Conservation (phyloP, 768 basidiomycete genomes). For the Hygrocybe punicea region DNA sequence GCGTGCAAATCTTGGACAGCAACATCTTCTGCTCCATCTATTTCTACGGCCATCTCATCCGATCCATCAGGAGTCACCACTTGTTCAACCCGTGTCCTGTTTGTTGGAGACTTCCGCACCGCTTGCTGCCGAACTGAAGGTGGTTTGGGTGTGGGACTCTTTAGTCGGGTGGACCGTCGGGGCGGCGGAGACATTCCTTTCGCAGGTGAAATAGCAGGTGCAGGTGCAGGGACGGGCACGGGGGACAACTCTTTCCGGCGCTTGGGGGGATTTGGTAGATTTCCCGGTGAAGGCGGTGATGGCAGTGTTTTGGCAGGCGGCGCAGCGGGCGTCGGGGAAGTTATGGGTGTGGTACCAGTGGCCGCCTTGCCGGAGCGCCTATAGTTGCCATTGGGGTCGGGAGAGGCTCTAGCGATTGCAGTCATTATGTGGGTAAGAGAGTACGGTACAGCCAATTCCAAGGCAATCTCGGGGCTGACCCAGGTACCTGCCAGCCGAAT, state of each 20-base stretch:
- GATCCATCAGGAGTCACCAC: slow-evolving; percentile 34
- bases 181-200: slow-evolving; percentile 22
- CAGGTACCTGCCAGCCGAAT: slow-evolving; percentile 88
- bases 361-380: slow-evolving; percentile 59
- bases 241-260: slow-evolving; percentile 63
- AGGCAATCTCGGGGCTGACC: slow-evolving; percentile 66
- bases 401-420: slow-evolving; percentile 64
- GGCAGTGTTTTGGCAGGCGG: slow-evolving; percentile 31
- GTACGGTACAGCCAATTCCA: slow-evolving; percentile 67
- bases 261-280: slow-evolving; percentile 48
- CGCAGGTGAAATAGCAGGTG: slow-evolving; percentile 43
- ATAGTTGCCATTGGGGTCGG: slow-evolving; percentile 76
- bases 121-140: slow-evolving; percentile 13
- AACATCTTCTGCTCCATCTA: slow-evolving; percentile 48
- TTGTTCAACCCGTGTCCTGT: slow-evolving; percentile 32
- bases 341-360: slow-evolving; percentile 30
- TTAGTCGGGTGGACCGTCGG: slow-evolving; percentile 40
- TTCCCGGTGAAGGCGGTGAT: slow-evolving; percentile 16
- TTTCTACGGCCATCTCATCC: slow-evolving; percentile 67
- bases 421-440: slow-evolving; percentile 56
- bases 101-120: slow-evolving; percentile 5
- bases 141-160: slow-evolving; percentile 40
- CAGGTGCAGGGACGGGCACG: slow-evolving; percentile 37
- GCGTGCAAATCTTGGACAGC: slow-evolving; percentile 60
- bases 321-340: slow-evolving; percentile 23